Evolutionary conservation across 306 rosid genomes (phyloP).

Genomic region (Cercis canadensis): DNA sequence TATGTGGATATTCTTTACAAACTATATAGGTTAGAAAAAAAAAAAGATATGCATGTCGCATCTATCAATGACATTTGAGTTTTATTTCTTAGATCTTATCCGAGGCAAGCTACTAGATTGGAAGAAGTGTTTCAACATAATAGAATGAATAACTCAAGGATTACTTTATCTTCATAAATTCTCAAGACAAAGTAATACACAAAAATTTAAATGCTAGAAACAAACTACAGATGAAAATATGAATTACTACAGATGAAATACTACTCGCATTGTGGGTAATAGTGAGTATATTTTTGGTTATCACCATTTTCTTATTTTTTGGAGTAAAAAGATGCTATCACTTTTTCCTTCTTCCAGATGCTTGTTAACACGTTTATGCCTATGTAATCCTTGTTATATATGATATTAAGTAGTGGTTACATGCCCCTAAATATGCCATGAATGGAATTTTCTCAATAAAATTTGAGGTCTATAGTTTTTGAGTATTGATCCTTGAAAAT

Average conservation of each 20-base stretch:
- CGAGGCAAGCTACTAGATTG: background rate
- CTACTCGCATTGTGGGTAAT: conserved; percentile 14
- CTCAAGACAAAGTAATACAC: conserved; percentile 24
- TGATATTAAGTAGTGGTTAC: conserved; percentile 12
- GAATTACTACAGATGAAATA: conserved; percentile 24
- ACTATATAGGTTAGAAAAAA: too few species aligned
- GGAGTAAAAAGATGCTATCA: background rate
- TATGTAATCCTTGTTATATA: too few species aligned
- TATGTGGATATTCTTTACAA: too few species aligned
- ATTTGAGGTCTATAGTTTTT: conserved; percentile 15
- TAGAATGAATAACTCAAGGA: conserved; percentile 34
- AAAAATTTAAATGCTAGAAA: conserved; percentile 27
- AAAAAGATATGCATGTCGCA: too few species aligned
- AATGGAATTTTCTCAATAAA: conserved; percentile 5
- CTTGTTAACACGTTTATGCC: background rate
- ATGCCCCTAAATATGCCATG: conserved; percentile 3
- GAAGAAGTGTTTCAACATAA: conserved; percentile 18
- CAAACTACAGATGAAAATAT: conserved; percentile 24
- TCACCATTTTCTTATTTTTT: background rate
- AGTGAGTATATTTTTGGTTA: background rate
- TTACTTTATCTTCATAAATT: conserved; percentile 28
- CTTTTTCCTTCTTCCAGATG: background rate
- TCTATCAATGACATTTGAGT: background rate
- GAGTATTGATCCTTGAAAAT: conserved; percentile 22
- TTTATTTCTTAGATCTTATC: background rate